Evolutionary conservation across 108 stramenopile genomes (phyloP).

Genomic region (Aureococcus anophagefferens): DNA sequence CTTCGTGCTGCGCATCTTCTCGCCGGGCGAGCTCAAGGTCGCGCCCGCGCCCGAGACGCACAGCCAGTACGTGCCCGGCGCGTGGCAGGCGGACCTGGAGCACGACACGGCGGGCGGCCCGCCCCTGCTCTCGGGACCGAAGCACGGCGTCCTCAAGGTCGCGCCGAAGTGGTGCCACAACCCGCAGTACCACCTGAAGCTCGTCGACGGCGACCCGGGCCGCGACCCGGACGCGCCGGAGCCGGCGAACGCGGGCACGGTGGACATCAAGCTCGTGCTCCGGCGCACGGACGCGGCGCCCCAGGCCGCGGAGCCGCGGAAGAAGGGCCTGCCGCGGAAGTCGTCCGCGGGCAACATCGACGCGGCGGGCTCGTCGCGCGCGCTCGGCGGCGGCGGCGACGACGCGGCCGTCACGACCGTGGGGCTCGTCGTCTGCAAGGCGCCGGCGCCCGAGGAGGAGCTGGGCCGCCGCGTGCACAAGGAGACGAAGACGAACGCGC

Average conservation of each 20-base stretch:
- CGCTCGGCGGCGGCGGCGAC: too few species aligned
- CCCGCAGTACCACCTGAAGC: slow-evolving; percentile 43
- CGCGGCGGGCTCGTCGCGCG: too few species aligned
- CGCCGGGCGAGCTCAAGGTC: slow-evolving; percentile 21
- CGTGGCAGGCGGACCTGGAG: slow-evolving; percentile 34
- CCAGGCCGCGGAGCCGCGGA: background rate
- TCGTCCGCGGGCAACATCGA: background rate
- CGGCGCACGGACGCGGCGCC: background rate
- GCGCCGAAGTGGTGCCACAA: slow-evolving; percentile 46
- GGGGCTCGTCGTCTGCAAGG: slow-evolving; percentile 8
- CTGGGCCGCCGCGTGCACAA: background rate
- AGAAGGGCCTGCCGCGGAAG: background rate
- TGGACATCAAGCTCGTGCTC: slow-evolving; percentile 16
- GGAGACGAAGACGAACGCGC: background rate
- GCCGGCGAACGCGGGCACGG: slow-evolving; percentile 4
- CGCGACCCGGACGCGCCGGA: too few species aligned
- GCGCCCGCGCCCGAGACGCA: slow-evolving; percentile 32
- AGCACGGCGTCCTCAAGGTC: slow-evolving; percentile 9
- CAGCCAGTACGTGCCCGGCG: slow-evolving; percentile 26
- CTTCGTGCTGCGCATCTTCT: slow-evolving; percentile 44
- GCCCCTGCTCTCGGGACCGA: slow-evolving; percentile 10
- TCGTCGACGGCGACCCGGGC: slow-evolving; percentile 10
- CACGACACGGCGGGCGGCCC: slow-evolving; percentile 40
- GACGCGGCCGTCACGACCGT: background rate
- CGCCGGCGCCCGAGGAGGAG: background rate